phyloP scores from a whole-genome alignment of 768 basidiomycete species.

The Suillus occidentalis region DNA sequence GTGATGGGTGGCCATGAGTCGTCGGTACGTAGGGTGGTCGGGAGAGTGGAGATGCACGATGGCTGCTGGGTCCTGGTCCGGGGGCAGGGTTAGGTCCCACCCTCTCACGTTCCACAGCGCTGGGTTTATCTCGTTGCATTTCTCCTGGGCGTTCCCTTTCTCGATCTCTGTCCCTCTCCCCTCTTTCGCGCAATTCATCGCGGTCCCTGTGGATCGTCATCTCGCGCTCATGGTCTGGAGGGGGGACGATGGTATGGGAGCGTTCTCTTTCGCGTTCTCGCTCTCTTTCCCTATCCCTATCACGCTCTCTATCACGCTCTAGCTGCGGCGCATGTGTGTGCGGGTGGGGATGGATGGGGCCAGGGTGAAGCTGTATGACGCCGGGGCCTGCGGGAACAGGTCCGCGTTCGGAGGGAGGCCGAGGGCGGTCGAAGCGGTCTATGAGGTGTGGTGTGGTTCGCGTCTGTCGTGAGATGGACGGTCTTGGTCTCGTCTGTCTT shows the following conservation, averaged over 20 bases:
- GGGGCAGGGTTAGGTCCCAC: background rate
- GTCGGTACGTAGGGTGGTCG: constrained; percentile 25
- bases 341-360: constrained; percentile 22
- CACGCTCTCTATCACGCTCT: constrained; percentile 11
- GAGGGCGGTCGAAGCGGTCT: background rate
- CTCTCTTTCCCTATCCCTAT: constrained; percentile 29
- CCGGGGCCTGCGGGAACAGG: constrained; percentile 7
- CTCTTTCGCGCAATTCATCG: constrained; percentile 10
- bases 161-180: constrained; percentile 19
- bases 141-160: constrained; percentile 10
- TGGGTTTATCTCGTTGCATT: constrained; percentile 2
- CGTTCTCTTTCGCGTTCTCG: constrained; percentile 28
- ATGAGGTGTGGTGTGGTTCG: background rate
- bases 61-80: constrained; percentile 2
- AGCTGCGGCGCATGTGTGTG: constrained; percentile 19
- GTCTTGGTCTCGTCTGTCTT: background rate
- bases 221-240: constrained; percentile 26
- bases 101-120: background rate
- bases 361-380: constrained; percentile 15
- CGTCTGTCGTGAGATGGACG: background rate
- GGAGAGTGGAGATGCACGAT: constrained; percentile 19
- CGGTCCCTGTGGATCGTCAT: constrained; percentile 27
- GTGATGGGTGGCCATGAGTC: constrained; percentile 19
- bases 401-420: constrained; percentile 2
- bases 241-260: constrained; percentile 21